Evolutionary conservation across 2,329 filamentous ascomycete species (phyloP).

Genomic region (Fusarium nanum): DNA sequence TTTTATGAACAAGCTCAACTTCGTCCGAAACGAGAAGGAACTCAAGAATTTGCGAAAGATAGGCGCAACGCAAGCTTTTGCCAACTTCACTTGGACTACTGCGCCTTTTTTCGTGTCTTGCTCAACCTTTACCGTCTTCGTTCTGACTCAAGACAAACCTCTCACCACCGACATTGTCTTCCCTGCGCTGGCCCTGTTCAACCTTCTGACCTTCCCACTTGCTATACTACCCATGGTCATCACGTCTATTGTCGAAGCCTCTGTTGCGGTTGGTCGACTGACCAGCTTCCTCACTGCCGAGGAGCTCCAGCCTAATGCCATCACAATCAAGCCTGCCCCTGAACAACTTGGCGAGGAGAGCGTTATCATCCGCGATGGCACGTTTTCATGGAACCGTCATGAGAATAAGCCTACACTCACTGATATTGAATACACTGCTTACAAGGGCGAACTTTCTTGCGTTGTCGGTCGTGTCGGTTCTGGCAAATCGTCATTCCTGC

Average conservation of each 20-base stretch:
- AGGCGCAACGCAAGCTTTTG: slow-evolving; percentile 90
- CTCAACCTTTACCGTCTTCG: slow-evolving; percentile 94
- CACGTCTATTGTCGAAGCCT: slow-evolving; percentile 93
- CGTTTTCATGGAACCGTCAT: slow-evolving; percentile 95
- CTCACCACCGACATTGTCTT: slow-evolving; percentile 96
- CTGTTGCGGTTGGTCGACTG: slow-evolving; percentile 88
- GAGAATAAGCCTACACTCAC: slow-evolving; percentile 77
- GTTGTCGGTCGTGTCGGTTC: slow-evolving; percentile 93
- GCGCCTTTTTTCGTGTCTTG: slow-evolving; percentile 98
- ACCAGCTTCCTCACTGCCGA: slow-evolving; percentile 88
- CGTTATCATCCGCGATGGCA: slow-evolving; percentile 83
- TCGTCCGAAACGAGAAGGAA: slow-evolving; percentile 94
- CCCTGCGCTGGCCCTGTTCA: slow-evolving; percentile 91
- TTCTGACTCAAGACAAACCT: slow-evolving; percentile 82
- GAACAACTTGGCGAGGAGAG: slow-evolving; percentile 86
- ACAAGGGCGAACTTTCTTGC: slow-evolving; percentile 93
- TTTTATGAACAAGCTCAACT: slow-evolving; percentile 97
- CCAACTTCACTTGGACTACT: slow-evolving; percentile 98
- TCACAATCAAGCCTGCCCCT: slow-evolving; percentile 75
- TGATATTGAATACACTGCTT: slow-evolving; percentile 87
- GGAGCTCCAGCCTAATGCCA: slow-evolving; percentile 88
- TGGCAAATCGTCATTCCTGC: slow-evolving; percentile 93
- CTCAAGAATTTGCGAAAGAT: slow-evolving; percentile 96
- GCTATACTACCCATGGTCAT: slow-evolving; percentile 98
- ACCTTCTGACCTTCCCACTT: slow-evolving; percentile 93